phyloP scores from a whole-genome alignment of 1,284 basidiomycete species.

The Ustilago xerochloae region DNA sequence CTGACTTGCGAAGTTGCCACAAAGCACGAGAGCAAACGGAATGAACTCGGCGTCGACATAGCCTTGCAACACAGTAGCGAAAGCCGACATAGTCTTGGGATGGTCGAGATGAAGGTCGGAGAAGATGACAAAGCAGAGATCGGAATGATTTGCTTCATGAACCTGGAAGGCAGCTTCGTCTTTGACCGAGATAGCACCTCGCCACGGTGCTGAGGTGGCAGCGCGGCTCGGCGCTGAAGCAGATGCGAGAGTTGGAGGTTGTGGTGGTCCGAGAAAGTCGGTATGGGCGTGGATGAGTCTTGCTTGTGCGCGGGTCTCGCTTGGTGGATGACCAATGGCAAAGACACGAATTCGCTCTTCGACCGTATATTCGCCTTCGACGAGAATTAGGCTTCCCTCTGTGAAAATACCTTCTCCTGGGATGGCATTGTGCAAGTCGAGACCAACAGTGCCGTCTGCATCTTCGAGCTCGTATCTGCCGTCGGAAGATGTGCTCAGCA shows the following conservation, averaged over 20 bases:
- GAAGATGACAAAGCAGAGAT: constrained; percentile 85
- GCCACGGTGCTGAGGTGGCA: constrained; percentile 11
- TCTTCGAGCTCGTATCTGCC: constrained; percentile 92
- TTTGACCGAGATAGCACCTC: constrained; percentile 84
- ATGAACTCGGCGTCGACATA: constrained; percentile 87
- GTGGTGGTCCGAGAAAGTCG: constrained; percentile 79
- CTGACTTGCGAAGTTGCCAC: constrained; percentile 89
- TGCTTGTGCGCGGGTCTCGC: constrained; percentile 55
- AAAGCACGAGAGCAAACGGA: constrained; percentile 85
- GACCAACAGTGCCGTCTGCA: constrained; percentile 85
- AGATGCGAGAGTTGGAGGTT: constrained; percentile 12
- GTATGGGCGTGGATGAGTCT: constrained; percentile 37
- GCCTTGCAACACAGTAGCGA: constrained; percentile 87
- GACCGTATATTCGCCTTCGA: constrained; percentile 95
- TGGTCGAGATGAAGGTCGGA: constrained; percentile 97
- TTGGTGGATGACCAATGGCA: constrained; percentile 94
- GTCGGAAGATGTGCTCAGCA: constrained; percentile 88
- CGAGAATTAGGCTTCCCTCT: constrained; percentile 91
- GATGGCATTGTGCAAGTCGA: constrained; percentile 84
- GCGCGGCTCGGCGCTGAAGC: constrained; percentile 5
- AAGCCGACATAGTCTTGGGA: constrained; percentile 80
- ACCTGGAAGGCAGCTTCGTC: constrained; percentile 79
- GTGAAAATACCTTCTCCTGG: constrained; percentile 97
- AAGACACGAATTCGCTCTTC: constrained; percentile 88
- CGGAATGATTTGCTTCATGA: constrained; percentile 65